Base-by-base conservation (phyloP, 257 asterid genomes). In the Capsicum rhomboideum region DNA sequence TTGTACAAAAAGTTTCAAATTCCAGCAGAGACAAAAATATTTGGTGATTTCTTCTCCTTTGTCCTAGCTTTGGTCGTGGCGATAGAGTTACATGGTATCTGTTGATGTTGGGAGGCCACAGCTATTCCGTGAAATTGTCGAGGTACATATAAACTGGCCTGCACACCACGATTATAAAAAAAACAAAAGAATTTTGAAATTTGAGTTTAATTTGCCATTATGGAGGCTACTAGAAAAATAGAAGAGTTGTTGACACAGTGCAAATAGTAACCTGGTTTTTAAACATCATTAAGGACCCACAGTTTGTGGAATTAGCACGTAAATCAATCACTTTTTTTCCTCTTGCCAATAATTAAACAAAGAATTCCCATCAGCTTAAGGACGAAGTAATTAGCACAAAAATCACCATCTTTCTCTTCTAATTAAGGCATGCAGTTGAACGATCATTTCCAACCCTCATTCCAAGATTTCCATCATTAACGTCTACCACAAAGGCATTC, bases 321-420 rank as follows among this genome's bases (percentile, higher is more conserved):
- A 79, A 87, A 85, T 85, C 86, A 82, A 83, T 87, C 85, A 87
- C 82, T 79, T 82, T 80, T n/a, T 82, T 37, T 72, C 8, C 10
- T 9, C 3, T 59, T 18, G 26, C 37, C 80, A 34, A 52, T 46
- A 84, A n/a, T n/a, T n/a, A 69, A 85, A 82, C 82, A 85, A 79
- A 20, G 31, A 83, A 67, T 85, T 87, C 55, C 82, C 79, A 80
- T 87, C 86, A 78, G 44, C 37, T 83, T 78, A 87, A 84, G 55
- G 68, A 44, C 84, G 83, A 63, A 79, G 71, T 67, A 80, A 71
- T 79, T 79, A 34, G 21, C 67, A 42, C 21, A 59, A 17, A 55
- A 46, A 34, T 83, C 79, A 68, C 64, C 63, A 28, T 23, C 49
- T 42, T 54, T 28, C 20, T 66, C 31, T 54, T 31, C 61, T 42